Evolutionary conservation across 441 rosid species (phyloP).

Genomic region (Pelargonium myrrhifolium): DNA sequence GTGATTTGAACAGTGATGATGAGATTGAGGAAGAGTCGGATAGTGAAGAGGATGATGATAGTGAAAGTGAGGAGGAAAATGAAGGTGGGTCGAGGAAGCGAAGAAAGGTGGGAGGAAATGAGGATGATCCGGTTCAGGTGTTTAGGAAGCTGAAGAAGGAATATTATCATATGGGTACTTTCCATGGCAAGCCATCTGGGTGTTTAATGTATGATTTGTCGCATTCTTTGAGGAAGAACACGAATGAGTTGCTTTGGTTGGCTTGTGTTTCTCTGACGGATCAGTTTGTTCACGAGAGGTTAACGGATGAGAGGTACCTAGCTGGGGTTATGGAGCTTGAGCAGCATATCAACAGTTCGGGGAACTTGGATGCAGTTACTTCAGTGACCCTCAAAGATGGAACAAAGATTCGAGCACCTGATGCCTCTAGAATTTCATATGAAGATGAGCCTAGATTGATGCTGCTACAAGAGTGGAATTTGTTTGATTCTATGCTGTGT

Average conservation of each 20-base stretch:
- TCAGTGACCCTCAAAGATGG: conserved; percentile 81
- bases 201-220: conserved; percentile 74
- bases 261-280: conserved; percentile 90
- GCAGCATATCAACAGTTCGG: conserved; percentile 78
- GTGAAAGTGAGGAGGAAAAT: conserved; percentile 30
- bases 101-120: conserved; percentile 35
- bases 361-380: conserved; percentile 71
- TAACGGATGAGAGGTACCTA: conserved; percentile 89
- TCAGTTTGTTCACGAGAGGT: conserved; percentile 91
- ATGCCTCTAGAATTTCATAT: conserved; percentile 68
- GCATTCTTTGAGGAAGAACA: conserved; percentile 67
- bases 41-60: conserved; percentile 41
- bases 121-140: conserved; percentile 41
- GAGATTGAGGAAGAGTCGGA: conserved; percentile 37
- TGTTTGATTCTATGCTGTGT: conserved; percentile 91
- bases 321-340: conserved; percentile 97
- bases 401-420: conserved; percentile 77
- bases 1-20: conserved; percentile 36
- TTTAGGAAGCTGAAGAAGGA: conserved; percentile 63
- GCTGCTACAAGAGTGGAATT: conserved; percentile 83
- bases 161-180: conserved; percentile 76
- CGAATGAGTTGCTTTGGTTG: conserved; percentile 83
- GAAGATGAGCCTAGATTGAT: conserved; percentile 87
- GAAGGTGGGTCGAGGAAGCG: conserved; percentile 49
- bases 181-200: conserved; percentile 93